Conservation (phyloP, 331 rosid genomes). For the Rhamnella rubrinervis region DNA sequence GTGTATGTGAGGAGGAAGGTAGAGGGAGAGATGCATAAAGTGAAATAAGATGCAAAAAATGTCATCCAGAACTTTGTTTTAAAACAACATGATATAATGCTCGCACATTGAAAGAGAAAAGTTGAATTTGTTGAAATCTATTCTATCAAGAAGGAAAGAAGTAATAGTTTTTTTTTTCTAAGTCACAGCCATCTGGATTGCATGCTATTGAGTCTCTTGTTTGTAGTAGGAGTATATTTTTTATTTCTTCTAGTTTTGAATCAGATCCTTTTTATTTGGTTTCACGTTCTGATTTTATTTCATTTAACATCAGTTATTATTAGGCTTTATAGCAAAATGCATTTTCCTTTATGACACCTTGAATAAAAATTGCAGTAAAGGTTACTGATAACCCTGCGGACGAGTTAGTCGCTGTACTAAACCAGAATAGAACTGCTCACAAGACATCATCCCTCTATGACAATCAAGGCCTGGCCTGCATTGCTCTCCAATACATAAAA, state of each 20-base stretch:
- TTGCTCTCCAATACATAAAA: constrained; percentile 88
- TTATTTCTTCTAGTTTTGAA: too few species aligned
- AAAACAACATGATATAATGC: too few species aligned
- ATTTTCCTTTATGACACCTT: constrained; percentile 8
- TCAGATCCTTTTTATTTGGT: not conserved
- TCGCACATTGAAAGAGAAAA: too few species aligned
- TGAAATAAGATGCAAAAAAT: too few species aligned
- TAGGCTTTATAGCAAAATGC: not conserved
- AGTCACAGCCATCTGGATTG: too few species aligned
- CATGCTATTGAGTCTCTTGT: not conserved
- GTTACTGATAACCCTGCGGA: constrained; percentile 86
- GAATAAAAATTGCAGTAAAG: constrained; percentile 58
- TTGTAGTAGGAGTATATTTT: too few species aligned
- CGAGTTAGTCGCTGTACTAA: constrained; percentile 62
- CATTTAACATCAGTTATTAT: not conserved
- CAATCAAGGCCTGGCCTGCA: constrained; percentile 88
- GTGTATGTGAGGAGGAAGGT: too few species aligned
- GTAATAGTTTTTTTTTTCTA: too few species aligned
- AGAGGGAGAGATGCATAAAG: too few species aligned
- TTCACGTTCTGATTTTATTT: not conserved
- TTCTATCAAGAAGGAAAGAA: too few species aligned
- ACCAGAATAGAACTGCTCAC: constrained; percentile 76
- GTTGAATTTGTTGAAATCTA: too few species aligned
- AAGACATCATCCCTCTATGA: constrained; percentile 46
- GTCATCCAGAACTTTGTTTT: too few species aligned